Base-by-base conservation (phyloP, 192 early-diverging fungal genomes). In the Endogone sp. region DNA sequence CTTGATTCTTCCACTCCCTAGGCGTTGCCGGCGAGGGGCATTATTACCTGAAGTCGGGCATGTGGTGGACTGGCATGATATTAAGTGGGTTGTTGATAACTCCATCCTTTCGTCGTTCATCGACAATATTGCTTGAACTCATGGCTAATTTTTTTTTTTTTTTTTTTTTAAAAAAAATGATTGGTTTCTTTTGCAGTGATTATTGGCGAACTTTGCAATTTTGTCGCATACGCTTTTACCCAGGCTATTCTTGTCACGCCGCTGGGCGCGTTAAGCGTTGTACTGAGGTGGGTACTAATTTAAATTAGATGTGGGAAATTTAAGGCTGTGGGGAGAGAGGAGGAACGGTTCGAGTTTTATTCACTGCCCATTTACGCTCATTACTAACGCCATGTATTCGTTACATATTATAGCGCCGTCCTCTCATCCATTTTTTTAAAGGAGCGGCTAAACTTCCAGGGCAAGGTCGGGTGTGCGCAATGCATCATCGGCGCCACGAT, bases 171-270 rank as follows among this genome's bases (percentile, higher is more conserved):
- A 37, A 29, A 55, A 31, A 8, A 26, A 29, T 56, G 22, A 11
- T 13, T 60, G 56, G 29, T 73, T 62, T 21, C 66, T 61, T 22
- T 56, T 67, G 61, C 84, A 94, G 93, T 98, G 96, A 89, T 92
- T 22, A 71, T 96, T 57, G 96, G 96, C 25, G 96, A 98, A 81
- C 78, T 92, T 58, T 92, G 92, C 65, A 98, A 98, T 81, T 97
- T 98, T 84, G 84, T 92, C 2, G 96, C 96, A n/a, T 98, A 98
- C 72, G 89, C 92, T 31, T 98, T 94, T 82, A 92, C 94, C n/a
- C 94, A 92, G 3, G 96, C 96, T n/a, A 94, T 98, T 49, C 72
- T 98, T 44, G 94, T 98, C 11, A 98, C 96, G 13, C 96, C 96
- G 37, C 78, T 98, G 32, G 96, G 96, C 29, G 95, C 95, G 24